Base-by-base conservation (phyloP, 2,329 filamentous ascomycete genomes). In the Lecanoromycetidae sp. region DNA sequence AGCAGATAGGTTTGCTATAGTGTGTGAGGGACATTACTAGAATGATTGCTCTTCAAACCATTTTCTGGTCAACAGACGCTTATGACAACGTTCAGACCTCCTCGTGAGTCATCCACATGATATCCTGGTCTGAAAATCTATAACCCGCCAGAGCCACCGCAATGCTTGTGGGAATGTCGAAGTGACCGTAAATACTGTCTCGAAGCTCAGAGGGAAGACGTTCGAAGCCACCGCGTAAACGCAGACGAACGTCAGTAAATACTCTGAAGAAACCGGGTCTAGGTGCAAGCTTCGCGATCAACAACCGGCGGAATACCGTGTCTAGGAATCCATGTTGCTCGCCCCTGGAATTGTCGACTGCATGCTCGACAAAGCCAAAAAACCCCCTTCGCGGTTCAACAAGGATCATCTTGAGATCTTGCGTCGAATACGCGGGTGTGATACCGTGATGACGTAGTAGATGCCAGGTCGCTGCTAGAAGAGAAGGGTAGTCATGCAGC, bases 401-500 rank as follows among this genome's bases (percentile, higher is more conserved):
- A 5, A 52, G 50, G 7, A 52, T 50, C 20, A 26, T 27, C 35
- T 48, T 44, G 3, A 53, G 40, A 10, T 34, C 25, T 13, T 25
- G 5, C 5, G 48, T 48, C 15, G 48, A 29, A 23, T 46, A 35
- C 12, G 35, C 19, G 6, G 52, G 53, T n/a, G 42, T 46, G 15
- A 55, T 50, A 20, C 50, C 61, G 37, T 65, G 63, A 12, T 58
- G 57, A 42, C 61, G 60, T 5, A 73, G 58, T 3, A 66, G 58
- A 4, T 65, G 64, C 52, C 71, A 72, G 34, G 66, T 62, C 39
- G 68, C 68, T 27, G 73, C 62, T 2, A 66, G 66, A 41, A 73
- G 64, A 27, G 63, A 66, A 55, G 71, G 63, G 46, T 67, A 67
- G 5, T 66, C 59, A 7, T 64, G 58, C 4, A 63, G 57, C 20